Evolutionary conservation across 78 protist species (phyloP).

Genomic region (Dictyostelium intermedium): DNA sequence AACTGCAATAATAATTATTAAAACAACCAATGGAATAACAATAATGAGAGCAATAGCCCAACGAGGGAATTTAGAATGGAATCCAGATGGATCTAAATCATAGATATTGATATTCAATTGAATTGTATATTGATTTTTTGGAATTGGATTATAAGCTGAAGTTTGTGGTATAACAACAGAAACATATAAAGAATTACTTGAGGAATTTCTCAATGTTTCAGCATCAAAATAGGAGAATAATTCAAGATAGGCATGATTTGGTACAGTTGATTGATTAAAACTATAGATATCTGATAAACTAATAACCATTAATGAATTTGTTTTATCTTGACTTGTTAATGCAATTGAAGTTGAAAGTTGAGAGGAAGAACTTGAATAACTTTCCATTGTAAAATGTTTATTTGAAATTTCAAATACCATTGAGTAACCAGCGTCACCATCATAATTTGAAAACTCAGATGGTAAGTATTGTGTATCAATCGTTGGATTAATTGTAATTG

Average conservation of each 20-base stretch:
- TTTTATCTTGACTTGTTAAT: not conserved
- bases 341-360: too few relatives aligned
- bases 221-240: not conserved
- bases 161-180: not conserved
- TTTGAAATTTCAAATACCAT: not conserved
- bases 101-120: too few relatives aligned
- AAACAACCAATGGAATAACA: not conserved
- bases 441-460: too few relatives aligned
- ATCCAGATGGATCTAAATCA: too few relatives aligned
- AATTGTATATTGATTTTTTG: not conserved
- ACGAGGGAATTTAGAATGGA: not conserved
- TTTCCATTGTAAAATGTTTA: not conserved
- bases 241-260: not conserved
- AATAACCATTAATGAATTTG: not conserved
- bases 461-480: too few relatives aligned
- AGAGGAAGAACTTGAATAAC: not conserved
- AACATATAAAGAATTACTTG: not conserved
- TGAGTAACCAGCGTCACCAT: not conserved
- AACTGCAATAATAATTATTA: not conserved
- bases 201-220: too few relatives aligned
- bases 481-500: too few relatives aligned
- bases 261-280: not conserved
- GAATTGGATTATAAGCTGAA: not conserved
- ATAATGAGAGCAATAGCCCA: not conserved
- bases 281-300: constrained; percentile 21